Conservation (phyloP, 106 monocot genomes). For the Platanthera zijinensis region DNA sequence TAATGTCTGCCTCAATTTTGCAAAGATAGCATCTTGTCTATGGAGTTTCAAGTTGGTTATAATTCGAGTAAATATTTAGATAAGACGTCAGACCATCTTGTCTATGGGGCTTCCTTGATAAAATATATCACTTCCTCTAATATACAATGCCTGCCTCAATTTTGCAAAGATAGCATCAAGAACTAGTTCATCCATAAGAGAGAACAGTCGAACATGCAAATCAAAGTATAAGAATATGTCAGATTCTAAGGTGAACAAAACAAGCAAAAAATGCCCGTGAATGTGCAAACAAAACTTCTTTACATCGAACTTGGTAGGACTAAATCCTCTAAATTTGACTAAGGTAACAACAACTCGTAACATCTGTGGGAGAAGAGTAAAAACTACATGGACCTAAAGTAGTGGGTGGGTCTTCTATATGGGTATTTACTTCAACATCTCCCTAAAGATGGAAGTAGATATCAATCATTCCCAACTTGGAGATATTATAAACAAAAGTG, state of each 20-base stretch:
- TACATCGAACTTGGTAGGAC: neutral
- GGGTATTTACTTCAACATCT: no score
- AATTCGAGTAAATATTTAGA: no score
- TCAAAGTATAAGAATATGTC: neutral
- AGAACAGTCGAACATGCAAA: constrained; percentile 69
- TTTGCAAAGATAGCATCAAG: constrained; percentile 65
- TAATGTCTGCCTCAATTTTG: constrained; percentile 61
- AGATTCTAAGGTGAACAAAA: neutral
- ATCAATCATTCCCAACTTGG: no score
- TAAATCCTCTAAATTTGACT: neutral
- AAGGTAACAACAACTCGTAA: neutral
- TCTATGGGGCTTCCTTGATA: constrained; percentile 59
- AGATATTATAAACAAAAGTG: no score
- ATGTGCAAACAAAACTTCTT: neutral
- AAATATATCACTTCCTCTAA: constrained; percentile 59
- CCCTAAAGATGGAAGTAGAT: no score
- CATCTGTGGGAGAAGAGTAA: no score
- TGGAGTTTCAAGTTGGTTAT: no score
- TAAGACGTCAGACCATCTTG: constrained; percentile 90
- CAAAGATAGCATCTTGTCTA: constrained; percentile 67
- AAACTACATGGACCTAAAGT: no score
- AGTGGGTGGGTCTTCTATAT: no score
- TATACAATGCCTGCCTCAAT: constrained; percentile 67
- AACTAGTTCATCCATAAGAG: constrained; percentile 66
- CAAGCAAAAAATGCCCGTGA: neutral